Percentiles rank a stretch among this genome's conserved stretches.
phyloP scores from a whole-genome alignment of 371 early-diverging fungal genomes.

The Mucor saturninus region DNA sequence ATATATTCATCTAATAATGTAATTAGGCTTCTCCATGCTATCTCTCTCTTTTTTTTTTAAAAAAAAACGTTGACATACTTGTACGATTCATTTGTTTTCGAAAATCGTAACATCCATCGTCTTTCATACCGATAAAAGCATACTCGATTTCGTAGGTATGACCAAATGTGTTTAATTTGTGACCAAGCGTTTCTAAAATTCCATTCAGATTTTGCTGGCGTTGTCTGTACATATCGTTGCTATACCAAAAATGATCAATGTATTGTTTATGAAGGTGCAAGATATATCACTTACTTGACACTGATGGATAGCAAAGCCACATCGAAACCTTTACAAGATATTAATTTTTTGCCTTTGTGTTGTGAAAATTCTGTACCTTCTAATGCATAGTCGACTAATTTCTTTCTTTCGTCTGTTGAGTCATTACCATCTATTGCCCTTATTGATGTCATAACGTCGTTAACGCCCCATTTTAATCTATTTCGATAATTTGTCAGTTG shows the following conservation, averaged over 20 bases:
- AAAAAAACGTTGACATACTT: background rate
- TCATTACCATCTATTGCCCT: no score
- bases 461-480: background rate
- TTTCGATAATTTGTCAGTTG: no score
- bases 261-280: no score
- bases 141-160: background rate
- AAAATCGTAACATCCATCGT: background rate
- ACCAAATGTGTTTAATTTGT: background rate
- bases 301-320: background rate
- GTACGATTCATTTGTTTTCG: background rate
- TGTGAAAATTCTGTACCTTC: background rate
- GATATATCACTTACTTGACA: background rate
- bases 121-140: background rate
- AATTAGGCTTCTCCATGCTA: background rate
- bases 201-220: background rate
- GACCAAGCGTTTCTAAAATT: background rate
- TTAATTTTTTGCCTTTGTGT: background rate
- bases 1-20: background rate
- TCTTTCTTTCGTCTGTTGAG: background rate
- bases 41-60: background rate
- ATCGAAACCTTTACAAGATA: background rate
- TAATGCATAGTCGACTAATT: background rate
- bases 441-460: background rate
- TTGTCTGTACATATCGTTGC: background rate
- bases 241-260: background rate